Evolutionary conservation across 768 basidiomycete species (phyloP), one percentile per base, ranked within the genome.

Genomic region (Coprinopsis strossmayeri): DNA sequence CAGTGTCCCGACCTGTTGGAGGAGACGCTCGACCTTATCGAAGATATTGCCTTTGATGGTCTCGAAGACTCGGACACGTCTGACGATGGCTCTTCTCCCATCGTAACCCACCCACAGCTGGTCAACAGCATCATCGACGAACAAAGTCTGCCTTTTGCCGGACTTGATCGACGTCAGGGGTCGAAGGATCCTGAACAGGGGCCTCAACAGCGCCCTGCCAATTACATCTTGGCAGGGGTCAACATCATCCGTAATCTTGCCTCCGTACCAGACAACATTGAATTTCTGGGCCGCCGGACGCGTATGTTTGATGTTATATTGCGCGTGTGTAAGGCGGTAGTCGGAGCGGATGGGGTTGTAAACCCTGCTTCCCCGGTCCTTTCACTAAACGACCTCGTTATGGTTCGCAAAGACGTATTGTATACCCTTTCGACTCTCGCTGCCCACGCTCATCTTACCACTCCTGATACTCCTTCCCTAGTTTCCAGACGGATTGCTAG

Each of bases 181-280:
- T 58, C 65, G 44, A 76, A 77, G 57, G 75, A 81, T 52, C 62
- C 69, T 30, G 62, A 64, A 24, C 55, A 65, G 26, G 85, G 79
- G 27, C 83, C 81, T 9, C 71, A 72, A 35, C 87, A 83, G 57
- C 82, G 84, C 11, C 76, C 80, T 10, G 82, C 77, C 15, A 83
- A 86, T 53, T 67, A 84, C 46, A 70, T 93, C 41, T 73, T 90
- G 24, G 69, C 81, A 15, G 72, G 87, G 45, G 64, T 83, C 38
- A 92, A 88, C 62, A 81, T 97, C 58, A 70, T 97, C 46, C 87
- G 91, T 39, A 96, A 95, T 67, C 72, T 96, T 55, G 81, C 88
- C n/a, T 69, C 82, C 52, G 70, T 84, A 49, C 67, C 65, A 5
- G 86, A 94, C 54, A 95, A 95, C 57, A 63, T 74, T 52, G 69